A percentile compares a stretch with the other conserved stretches of the same genome.
These are phyloP conservation scores for Lactarius indigo DNA, from an alignment of 768 basidiomycete species.

Conservation along the genomic window DNA sequence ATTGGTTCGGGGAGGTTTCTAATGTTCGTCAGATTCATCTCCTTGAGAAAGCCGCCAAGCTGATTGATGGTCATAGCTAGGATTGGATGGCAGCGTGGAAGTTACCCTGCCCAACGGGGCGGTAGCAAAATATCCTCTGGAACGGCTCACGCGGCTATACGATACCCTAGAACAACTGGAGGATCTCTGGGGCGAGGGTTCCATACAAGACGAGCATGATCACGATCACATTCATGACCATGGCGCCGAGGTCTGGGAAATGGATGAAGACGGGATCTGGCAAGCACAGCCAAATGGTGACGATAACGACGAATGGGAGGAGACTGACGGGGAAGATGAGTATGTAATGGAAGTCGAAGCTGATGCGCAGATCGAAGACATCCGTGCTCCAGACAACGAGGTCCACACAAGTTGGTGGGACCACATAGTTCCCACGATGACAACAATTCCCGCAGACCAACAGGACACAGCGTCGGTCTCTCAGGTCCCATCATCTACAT, in stretches of 20 bases:
- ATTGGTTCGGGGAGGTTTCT: conserved; percentile 88
- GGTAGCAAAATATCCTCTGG: conserved; percentile 51
- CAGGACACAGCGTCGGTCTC: conserved; percentile 22
- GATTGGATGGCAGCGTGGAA: conserved; percentile 68
- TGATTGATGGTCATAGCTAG: conserved; percentile 45
- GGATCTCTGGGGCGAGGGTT: conserved; percentile 54
- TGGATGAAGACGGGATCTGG: conserved; percentile 41
- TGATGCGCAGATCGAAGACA: conserved; percentile 29
- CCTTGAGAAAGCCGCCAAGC: background rate
- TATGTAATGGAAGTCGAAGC: conserved; percentile 39
- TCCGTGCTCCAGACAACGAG: conserved; percentile 6
- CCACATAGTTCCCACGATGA: conserved; percentile 16
- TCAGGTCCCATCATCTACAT: conserved; percentile 22
- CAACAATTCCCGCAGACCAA: conserved; percentile 12
- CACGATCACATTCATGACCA: conserved; percentile 41
- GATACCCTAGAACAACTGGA: conserved; percentile 81
- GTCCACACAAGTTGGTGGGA: conserved; percentile 24
- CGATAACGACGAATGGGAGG: conserved; percentile 34
- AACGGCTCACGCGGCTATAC: conserved; percentile 69
- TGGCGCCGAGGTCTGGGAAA: conserved; percentile 38
- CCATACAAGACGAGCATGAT: conserved; percentile 33
- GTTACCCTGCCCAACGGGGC: conserved; percentile 63
- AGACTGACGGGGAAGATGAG: conserved; percentile 35
- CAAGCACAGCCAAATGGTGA: conserved; percentile 28
- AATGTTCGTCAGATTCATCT: conserved; percentile 44